A percentile compares a stretch with the other conserved stretches of the same genome.
phyloP scores from a whole-genome alignment of 257 asterid genomes.

The Lycium barbarum region DNA sequence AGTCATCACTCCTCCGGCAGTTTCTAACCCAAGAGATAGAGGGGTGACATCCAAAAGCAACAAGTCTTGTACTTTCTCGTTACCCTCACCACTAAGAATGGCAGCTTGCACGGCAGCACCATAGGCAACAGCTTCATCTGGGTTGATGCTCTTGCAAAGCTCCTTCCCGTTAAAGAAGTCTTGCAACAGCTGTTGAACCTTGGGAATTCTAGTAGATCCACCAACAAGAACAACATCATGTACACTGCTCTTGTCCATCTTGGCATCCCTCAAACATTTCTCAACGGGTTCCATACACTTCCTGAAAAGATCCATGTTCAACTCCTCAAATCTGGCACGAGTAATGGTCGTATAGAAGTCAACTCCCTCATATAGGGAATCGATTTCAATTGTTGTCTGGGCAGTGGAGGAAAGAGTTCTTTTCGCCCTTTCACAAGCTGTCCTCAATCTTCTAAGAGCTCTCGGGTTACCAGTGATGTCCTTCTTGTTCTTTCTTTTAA shows the following conservation, averaged over 20 bases:
- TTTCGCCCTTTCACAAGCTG: conserved; percentile 42
- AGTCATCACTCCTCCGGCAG: conserved; percentile 47
- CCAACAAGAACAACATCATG: conserved; percentile 43
- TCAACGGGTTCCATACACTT: conserved; percentile 39
- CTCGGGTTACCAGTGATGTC: conserved; percentile 40
- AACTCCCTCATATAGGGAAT: conserved; percentile 45
- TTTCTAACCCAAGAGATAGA: conserved; percentile 41
- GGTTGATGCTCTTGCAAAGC: conserved; percentile 44
- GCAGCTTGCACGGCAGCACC: conserved; percentile 54
- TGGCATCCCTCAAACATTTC: conserved; percentile 41
- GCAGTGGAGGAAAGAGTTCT: conserved; percentile 43
- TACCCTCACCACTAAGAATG: conserved; percentile 47
- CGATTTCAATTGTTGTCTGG: conserved; percentile 43
- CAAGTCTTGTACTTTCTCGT: conserved; percentile 45
- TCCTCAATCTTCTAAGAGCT: conserved; percentile 47
- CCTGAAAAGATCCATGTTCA: conserved; percentile 40
- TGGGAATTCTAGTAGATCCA: conserved; percentile 42
- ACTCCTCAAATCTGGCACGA: conserved; percentile 39
- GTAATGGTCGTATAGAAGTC: conserved; percentile 42
- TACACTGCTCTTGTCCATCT: conserved; percentile 34
- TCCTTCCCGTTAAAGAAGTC: conserved; percentile 36
- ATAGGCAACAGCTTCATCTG: conserved; percentile 52
- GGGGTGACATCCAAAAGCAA: conserved; percentile 47
- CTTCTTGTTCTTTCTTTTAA: conserved; percentile 46
- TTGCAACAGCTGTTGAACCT: conserved; percentile 39